Evolutionary conservation across 768 basidiomycete species (phyloP), one percentile per base, ranked within the genome.

Genomic region (Mycena galericulata): DNA sequence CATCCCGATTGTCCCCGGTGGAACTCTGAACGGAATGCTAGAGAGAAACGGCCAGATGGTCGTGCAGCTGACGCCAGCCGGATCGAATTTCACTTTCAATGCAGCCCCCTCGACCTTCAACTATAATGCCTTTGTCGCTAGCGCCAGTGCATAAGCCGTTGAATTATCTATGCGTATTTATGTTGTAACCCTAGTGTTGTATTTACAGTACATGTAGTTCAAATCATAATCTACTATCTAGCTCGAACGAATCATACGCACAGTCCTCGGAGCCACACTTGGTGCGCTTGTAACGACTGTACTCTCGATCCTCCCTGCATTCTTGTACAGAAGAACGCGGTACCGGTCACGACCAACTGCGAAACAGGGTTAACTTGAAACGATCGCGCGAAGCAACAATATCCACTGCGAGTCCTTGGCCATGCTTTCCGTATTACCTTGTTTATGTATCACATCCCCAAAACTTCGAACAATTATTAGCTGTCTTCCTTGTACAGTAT

Each of bases 121-220:
- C 75, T 94, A 86, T 77, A 94, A 93, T 69, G 90, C 85, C 15
- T 88, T 89, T 61, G 91, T 91, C n/a, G 83, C 81, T n/a, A 62
- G 65, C 32, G 70, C 58, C 12, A 58, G 54, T 29, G 62, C 58
- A 53, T 59, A 50, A 22, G 6, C 14, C 36, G 58, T 26, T 55
- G 29, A 12, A 12, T 10, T 51, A 64, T 64, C 49, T 68, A 64
- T 59, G 24, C 17, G 26, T 63, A 68, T 59, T 65, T 69, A 60
- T 65, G 56, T 65, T 54, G 62, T 64, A 26, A 32, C 40, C 29
- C 9, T 46, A 47, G 30, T 26, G n/a, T n/a, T n/a, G n/a, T n/a
- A n/a, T n/a, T n/a, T n/a, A n/a, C n/a, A n/a, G n/a, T n/a, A n/a
- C n/a, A n/a, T 38, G 29, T 58, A 38, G 56, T 36, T 6, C 8